phyloP scores from a whole-genome alignment of 768 basidiomycete genomes.

The Mycena alexandri region DNA sequence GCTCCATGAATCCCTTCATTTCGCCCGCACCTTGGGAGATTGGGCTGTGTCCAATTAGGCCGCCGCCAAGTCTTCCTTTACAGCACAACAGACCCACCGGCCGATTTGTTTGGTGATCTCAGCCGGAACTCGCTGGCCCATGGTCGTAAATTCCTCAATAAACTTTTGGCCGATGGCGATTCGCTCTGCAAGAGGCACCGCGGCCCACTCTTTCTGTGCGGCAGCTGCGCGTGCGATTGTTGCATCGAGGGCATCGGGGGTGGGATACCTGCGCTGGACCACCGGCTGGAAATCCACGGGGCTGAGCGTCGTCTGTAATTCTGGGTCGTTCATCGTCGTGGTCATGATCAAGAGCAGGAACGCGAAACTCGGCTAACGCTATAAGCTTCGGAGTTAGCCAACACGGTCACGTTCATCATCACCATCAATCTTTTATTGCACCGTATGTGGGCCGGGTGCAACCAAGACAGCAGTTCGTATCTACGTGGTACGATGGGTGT shows the following conservation, averaged over 20 bases:
- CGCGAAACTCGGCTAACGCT: too few species aligned
- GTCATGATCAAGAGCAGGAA: neutral
- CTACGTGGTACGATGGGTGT: too few species aligned
- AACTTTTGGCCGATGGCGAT: slow-evolving; percentile 71
- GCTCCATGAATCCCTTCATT: slow-evolving; percentile 82
- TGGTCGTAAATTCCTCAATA: slow-evolving; percentile 62
- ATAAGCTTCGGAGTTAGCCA: too few species aligned
- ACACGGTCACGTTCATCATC: too few species aligned
- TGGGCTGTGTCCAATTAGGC: slow-evolving; percentile 63
- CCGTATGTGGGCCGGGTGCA: too few species aligned
- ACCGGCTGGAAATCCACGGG: slow-evolving; percentile 84
- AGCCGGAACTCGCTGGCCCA: slow-evolving; percentile 70
- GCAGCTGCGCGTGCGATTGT: slow-evolving; percentile 66
- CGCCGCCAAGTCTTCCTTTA: too few species aligned
- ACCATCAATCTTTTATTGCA: too few species aligned
- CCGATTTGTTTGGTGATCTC: slow-evolving; percentile 95
- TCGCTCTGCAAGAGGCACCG: slow-evolving; percentile 78
- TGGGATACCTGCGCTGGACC: slow-evolving; percentile 72
- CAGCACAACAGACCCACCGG: slow-evolving; percentile 62
- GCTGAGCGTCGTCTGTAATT: slow-evolving; percentile 81
- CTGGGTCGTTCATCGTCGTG: neutral
- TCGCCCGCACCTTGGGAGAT: slow-evolving; percentile 84
- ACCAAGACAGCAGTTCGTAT: too few species aligned
- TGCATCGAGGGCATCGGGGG: slow-evolving; percentile 72
- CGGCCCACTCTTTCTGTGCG: slow-evolving; percentile 84